phyloP scores from a whole-genome alignment of 192 early-diverging fungal genomes.

The Spizellomyces punctatus region DNA sequence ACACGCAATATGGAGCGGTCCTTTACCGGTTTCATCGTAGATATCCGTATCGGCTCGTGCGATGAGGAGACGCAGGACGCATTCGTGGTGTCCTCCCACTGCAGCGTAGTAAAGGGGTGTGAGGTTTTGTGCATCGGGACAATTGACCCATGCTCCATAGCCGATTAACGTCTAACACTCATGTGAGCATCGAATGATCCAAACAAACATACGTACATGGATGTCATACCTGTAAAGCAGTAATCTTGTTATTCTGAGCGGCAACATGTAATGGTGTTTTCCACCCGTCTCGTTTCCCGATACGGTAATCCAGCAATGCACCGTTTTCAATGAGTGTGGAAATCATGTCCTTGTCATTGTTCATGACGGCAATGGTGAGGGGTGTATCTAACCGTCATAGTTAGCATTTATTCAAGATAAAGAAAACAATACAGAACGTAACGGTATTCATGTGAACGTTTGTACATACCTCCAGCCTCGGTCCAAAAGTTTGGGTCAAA shows the following conservation, averaged over 20 bases:
- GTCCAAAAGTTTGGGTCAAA: conserved; percentile 56
- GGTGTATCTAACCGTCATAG: conserved; percentile 43
- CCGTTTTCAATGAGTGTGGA: conserved; percentile 46
- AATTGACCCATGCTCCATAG: conserved; percentile 53
- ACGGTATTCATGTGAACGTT: too few relatives aligned
- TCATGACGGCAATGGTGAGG: conserved; percentile 45
- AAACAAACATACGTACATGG: conserved; percentile 4
- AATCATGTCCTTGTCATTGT: conserved; percentile 51
- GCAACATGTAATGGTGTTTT: conserved; percentile 56
- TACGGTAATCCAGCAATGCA: conserved; percentile 49
- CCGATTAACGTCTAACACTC: conserved; percentile 38
- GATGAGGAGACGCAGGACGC: conserved; percentile 44
- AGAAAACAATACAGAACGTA: conserved; percentile 7
- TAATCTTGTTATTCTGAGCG: conserved; percentile 47
- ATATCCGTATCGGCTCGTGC: conserved; percentile 51
- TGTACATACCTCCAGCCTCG: conserved; percentile 45
- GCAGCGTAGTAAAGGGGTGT: conserved; percentile 55
- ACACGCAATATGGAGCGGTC: conserved; percentile 52
- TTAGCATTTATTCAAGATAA: not conserved
- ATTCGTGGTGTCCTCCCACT: conserved; percentile 39
- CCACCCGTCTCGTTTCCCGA: conserved; percentile 46
- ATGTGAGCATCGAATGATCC: not conserved
- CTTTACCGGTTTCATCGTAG: conserved; percentile 51
- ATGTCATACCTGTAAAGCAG: conserved; percentile 37
- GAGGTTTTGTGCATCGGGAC: conserved; percentile 37